Conservation (phyloP, 495 filamentous ascomycete species). For the Aspergillus wentii region DNA sequence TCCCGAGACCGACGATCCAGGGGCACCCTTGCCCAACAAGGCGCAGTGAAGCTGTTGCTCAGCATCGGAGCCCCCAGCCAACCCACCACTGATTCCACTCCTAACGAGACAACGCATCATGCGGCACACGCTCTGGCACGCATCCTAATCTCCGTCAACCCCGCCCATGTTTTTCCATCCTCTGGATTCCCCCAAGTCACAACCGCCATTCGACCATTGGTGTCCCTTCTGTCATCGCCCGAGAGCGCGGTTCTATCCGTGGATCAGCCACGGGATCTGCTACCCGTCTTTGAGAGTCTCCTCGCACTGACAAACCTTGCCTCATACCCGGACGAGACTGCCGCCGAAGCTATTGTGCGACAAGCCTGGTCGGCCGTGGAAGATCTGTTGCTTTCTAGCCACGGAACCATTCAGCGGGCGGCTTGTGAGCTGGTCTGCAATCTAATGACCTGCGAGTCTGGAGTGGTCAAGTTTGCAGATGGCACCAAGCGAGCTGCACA, state of each 20-base stretch:
- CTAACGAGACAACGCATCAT: conserved; percentile 47
- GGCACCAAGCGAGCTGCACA: conserved; percentile 61
- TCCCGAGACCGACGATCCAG: conserved; percentile 66
- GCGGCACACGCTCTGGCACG: conserved; percentile 87
- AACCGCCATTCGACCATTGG: conserved; percentile 73
- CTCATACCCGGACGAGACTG: conserved; percentile 63
- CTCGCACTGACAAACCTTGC: conserved; percentile 93
- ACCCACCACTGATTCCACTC: conserved; percentile 27
- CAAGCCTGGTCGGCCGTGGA: conserved; percentile 69
- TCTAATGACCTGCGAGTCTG: conserved; percentile 71
- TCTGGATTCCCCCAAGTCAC: conserved; percentile 67
- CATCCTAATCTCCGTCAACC: conserved; percentile 86
- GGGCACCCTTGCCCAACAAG: conserved; percentile 81
- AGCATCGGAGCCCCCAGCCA: conserved; percentile 57
- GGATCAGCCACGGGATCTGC: conserved; percentile 69
- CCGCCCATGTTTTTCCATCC: conserved; percentile 75
- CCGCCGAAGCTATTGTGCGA: conserved; percentile 66
- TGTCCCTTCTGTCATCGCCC: conserved; percentile 60
- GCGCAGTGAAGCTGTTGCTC: conserved; percentile 79
- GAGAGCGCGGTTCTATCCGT: conserved; percentile 30
- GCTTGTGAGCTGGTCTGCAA: conserved; percentile 90
- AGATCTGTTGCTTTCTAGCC: conserved; percentile 73
- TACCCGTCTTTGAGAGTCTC: conserved; percentile 84
- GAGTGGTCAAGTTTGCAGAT: conserved; percentile 70
- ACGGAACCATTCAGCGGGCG: conserved; percentile 73